Conservation (phyloP, 2,329 filamentous ascomycete species). For the Phaeomoniella chlamydospora region DNA sequence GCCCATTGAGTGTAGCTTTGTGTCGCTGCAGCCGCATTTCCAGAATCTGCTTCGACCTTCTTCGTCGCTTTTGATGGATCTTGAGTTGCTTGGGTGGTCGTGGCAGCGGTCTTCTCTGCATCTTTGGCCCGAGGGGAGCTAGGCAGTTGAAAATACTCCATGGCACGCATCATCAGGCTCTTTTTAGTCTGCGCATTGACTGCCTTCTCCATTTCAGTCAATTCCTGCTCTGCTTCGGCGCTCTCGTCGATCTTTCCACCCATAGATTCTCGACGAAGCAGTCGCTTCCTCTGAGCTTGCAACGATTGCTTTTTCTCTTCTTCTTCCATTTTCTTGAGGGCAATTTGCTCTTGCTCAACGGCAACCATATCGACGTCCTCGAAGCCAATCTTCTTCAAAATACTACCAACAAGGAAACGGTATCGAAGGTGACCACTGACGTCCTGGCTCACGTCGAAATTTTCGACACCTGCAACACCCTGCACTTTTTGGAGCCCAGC, state of each 20-base stretch:
- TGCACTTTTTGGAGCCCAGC: conserved; percentile 67
- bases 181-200: conserved; percentile 13
- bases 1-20: conserved; percentile 10
- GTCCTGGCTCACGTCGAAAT: conserved; percentile 50
- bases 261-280: conserved; percentile 9
- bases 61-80: conserved; percentile 6
- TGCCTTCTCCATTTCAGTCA: conserved; percentile 10
- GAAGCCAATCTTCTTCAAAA: conserved; percentile 53
- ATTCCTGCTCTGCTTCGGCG: conserved; percentile 13
- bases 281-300: conserved; percentile 8
- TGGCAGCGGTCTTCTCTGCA: conserved; percentile 7
- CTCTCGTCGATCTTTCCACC: conserved; percentile 12
- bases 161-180: conserved; percentile 10
- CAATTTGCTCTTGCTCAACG: conserved; percentile 26
- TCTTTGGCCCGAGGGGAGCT: conserved; percentile 9
- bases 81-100: conserved; percentile 3
- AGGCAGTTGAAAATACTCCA: conserved; percentile 13
- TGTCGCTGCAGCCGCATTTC: conserved; percentile 3
- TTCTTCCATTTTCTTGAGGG: conserved; percentile 21
- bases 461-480: conserved; percentile 39
- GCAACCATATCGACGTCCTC: conserved; percentile 45
- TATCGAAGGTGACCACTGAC: conserved; percentile 59
- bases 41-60: conserved; percentile 3
- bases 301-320: conserved; percentile 19
- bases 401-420: conserved; percentile 49